Evolutionary conservation across 140 eudicot species (phyloP), one percentile per base, ranked within the genome.

Genomic region (Stevia rebaudiana): DNA sequence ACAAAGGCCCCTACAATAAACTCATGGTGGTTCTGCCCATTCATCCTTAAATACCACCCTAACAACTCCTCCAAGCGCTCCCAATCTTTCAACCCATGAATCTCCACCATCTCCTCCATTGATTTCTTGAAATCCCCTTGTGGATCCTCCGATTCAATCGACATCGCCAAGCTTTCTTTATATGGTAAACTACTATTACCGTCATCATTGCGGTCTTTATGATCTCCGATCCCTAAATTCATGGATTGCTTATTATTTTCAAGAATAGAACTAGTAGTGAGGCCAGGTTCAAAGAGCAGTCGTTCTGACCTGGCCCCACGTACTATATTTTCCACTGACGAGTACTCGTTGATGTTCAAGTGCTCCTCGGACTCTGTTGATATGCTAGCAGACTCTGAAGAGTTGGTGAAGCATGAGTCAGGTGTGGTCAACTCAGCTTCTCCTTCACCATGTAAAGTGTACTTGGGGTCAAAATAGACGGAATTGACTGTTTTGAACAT

Each of bases 81-180:
- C 97, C 97, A 90, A 5, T 84, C 82, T 70, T 75, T 81, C 63
- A 83, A 53, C 2, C 90, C 88, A 46, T 81, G 81, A 31, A 49
- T 75, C 82, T 86, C 95, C 81, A 90, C 89, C 97, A 90, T 90
- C 68, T 90, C 97, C 71, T 73, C 73, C 97, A 90, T 90, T 11
- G 97, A 90, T 36, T 72, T 78, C 86, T 84, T 90, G 78, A 90
- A 90, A 80, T 90, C 97, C 42, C 19, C 40, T 16, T 84, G 87
- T 48, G 97, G 95, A 69, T 90, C 84, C 1, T 76, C 78, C 5
- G 95, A 84, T 11, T 90, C 95, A 74, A 90, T 70, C 0, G 90
- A 84, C 60, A 82, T 52, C 12, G 72, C 83, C 42, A 86, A 86
- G 25, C 94, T 79, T 63, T 82, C 84, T 62, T 84, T 68, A 52